phyloP scores from a whole-genome alignment of 352 stramenopile species.

The Globisporangium echinulatum region DNA sequence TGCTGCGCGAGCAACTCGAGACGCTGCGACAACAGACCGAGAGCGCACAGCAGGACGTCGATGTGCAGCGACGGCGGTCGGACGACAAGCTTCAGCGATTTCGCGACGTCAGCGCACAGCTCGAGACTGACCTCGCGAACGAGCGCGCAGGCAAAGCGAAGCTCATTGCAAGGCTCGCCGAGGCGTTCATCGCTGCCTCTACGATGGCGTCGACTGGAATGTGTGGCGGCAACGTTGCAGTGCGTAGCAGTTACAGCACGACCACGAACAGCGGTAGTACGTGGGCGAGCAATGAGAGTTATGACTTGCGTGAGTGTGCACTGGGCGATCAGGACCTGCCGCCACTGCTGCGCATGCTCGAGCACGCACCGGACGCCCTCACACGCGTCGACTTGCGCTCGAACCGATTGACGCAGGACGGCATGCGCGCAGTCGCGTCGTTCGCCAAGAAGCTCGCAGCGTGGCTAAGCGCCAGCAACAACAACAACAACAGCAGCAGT shows the following conservation, averaged over 20 bases:
- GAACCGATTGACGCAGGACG: slow-evolving; percentile 56
- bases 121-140: slow-evolving; percentile 33
- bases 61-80: slow-evolving; percentile 26
- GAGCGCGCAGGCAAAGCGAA: slow-evolving; percentile 42
- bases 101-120: slow-evolving; percentile 21
- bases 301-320: slow-evolving; percentile 48
- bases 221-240: not conserved
- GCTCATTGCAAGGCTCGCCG: slow-evolving; percentile 29
- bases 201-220: not conserved
- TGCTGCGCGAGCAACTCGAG: slow-evolving; percentile 39
- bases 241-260: no score
- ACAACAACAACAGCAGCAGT: not conserved
- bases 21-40: slow-evolving; percentile 30
- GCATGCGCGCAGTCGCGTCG: slow-evolving; percentile 26
- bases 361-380: slow-evolving; percentile 17
- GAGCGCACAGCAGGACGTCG: slow-evolving; percentile 23
- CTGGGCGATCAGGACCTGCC: slow-evolving; percentile 44
- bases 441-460: slow-evolving; percentile 20
- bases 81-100: slow-evolving; percentile 28
- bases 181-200: slow-evolving; percentile 15
- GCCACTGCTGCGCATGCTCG: slow-evolving; percentile 33
- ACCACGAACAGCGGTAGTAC: not conserved
- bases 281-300: slow-evolving; percentile 13
- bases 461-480: slow-evolving; percentile 1
- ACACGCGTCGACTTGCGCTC: slow-evolving; percentile 42